Conservation (phyloP, 495 filamentous ascomycete species). For the Talaromyces liani region DNA sequence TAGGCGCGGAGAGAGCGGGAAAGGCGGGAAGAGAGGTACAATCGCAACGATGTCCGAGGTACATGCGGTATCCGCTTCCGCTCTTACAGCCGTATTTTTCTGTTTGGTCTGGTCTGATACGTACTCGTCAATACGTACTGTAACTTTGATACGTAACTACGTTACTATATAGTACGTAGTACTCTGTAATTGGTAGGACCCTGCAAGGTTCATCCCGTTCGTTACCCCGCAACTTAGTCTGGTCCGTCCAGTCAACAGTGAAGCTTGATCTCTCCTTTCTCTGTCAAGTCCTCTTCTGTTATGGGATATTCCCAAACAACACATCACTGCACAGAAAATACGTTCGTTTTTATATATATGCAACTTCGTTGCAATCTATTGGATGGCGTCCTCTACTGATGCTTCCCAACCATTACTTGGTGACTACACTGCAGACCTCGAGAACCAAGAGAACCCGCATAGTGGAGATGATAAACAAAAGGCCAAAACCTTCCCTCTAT, state of each 20-base stretch:
- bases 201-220: not conserved
- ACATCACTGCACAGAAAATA: not conserved
- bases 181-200: no score
- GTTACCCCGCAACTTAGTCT: not conserved
- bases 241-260: not conserved
- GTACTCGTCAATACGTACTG: not conserved
- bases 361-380: not conserved
- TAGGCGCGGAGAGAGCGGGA: not conserved
- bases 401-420: constrained; percentile 7
- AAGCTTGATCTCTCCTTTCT: not conserved
- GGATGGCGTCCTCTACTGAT: constrained; percentile 7
- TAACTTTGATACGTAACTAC: not conserved
- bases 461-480: not conserved
- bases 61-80: not conserved
- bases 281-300: not conserved
- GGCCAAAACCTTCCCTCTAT: not conserved
- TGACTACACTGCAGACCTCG: not conserved
- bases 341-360: not conserved
- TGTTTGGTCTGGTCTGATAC: not conserved
- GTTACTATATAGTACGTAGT: no score
- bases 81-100: not conserved
- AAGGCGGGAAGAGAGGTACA: not conserved
- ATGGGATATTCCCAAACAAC: not conserved
- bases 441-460: not conserved
- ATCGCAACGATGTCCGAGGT: constrained; percentile 4